Evolutionary conservation across 306 rosid species (phyloP).

Genomic region (Carpinus viminea): DNA sequence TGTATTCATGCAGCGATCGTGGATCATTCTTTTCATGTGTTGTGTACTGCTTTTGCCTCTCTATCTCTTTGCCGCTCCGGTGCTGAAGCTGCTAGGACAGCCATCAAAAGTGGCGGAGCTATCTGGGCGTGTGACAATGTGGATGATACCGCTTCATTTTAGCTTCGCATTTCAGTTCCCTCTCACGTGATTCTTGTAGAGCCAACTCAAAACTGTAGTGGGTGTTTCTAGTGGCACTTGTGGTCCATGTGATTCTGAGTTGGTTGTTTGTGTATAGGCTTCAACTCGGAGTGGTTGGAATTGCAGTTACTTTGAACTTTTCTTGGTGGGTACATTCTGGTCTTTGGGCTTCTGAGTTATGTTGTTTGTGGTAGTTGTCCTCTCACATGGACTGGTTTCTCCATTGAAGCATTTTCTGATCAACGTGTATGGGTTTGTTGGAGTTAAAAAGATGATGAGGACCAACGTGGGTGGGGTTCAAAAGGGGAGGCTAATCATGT

Average conservation of each 20-base stretch:
- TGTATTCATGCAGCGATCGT: slow-evolving; percentile 78
- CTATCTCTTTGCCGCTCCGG: slow-evolving; percentile 53
- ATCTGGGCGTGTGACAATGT: too few species aligned
- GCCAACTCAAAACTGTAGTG: slow-evolving; percentile 53
- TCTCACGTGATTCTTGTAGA: slow-evolving; percentile 58
- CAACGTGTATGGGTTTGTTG: neutral
- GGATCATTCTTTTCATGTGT: slow-evolving; percentile 65
- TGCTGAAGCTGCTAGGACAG: slow-evolving; percentile 60
- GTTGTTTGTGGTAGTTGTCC: slow-evolving; percentile 67
- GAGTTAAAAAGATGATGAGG: too few species aligned
- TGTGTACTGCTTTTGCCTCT: slow-evolving; percentile 61
- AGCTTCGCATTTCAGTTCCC: slow-evolving; percentile 70
- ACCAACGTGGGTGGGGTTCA: too few species aligned
- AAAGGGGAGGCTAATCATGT: too few species aligned
- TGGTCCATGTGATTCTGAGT: slow-evolving; percentile 47
- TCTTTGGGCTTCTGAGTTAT: slow-evolving; percentile 50
- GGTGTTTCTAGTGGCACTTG: slow-evolving; percentile 42
- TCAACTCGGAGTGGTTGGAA: slow-evolving; percentile 56
- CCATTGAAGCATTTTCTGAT: slow-evolving; percentile 70
- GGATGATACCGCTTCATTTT: slow-evolving; percentile 61
- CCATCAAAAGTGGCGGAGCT: too few species aligned
- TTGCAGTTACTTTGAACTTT: slow-evolving; percentile 50
- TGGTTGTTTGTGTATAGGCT: slow-evolving; percentile 66
- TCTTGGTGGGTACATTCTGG: slow-evolving; percentile 73
- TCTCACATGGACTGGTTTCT: slow-evolving; percentile 72